Evolutionary conservation across 2,329 filamentous ascomycete genomes (phyloP).

Genomic region (Trichoderma sp.): DNA sequence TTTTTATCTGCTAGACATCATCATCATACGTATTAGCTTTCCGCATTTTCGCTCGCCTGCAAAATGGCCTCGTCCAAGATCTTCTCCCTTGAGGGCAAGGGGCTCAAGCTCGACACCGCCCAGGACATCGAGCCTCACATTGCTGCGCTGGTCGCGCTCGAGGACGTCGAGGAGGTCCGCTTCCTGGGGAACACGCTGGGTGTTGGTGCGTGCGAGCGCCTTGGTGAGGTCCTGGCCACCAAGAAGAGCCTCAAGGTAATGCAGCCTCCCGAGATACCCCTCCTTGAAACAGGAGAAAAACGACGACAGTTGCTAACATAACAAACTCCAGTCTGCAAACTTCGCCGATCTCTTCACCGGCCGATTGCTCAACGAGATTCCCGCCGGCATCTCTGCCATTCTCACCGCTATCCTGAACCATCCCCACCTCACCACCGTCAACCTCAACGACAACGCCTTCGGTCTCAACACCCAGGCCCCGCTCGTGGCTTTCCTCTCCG

Average conservation of each 20-base stretch:
- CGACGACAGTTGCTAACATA: not conserved
- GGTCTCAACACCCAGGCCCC: slow-evolving; percentile 93
- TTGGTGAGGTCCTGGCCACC: slow-evolving; percentile 78
- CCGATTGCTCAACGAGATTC: slow-evolving; percentile 89
- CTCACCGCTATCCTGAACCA: slow-evolving; percentile 85
- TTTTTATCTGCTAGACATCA: not conserved
- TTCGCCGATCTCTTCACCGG: slow-evolving; percentile 97
- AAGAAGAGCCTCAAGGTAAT: slow-evolving; percentile 78
- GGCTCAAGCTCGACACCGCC: slow-evolving; percentile 86
- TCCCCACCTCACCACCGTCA: slow-evolving; percentile 82
- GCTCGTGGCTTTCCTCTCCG: slow-evolving; percentile 84
- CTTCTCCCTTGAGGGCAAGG: slow-evolving; percentile 89
- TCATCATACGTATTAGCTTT: slow-evolving; percentile 1
- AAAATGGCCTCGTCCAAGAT: slow-evolving; percentile 42
- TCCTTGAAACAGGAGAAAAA: not conserved
- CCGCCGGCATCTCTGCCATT: slow-evolving; percentile 79
- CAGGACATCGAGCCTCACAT: slow-evolving; percentile 85
- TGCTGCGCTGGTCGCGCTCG: slow-evolving; percentile 66
- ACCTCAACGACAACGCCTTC: slow-evolving; percentile 97
- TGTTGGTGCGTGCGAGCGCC: slow-evolving; percentile 78
- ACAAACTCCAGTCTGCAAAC: slow-evolving; percentile 64
- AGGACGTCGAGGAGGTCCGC: slow-evolving; percentile 78
- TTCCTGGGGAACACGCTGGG: slow-evolving; percentile 91
- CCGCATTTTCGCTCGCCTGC: slow-evolving; percentile 14
- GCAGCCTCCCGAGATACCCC: slow-evolving; percentile 21